Evolutionary conservation across 805 yeast genomes (phyloP), one percentile per base, ranked within the genome.

Genomic region (Starmerella tilneyi): DNA sequence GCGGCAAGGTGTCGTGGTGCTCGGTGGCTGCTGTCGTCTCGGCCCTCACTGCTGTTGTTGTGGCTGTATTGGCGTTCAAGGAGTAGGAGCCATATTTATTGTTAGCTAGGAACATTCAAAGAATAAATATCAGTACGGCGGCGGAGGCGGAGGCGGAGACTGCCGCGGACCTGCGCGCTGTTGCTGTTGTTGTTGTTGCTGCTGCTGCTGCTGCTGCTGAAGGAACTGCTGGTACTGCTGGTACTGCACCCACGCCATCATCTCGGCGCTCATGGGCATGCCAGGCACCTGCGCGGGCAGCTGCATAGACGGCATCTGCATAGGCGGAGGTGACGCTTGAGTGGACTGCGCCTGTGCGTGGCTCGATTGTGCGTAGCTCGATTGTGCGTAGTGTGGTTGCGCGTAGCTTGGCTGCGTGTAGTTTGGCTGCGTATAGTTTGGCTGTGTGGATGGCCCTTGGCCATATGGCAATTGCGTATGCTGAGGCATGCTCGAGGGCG

Each of bases 221-320:
- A 43, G 44, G 30, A 40, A 28, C 28, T 47, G 51, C 29, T 43
- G 43, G 41, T 39, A 43, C 31, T 43, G 45, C 30, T 47, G 52
- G 11, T 16, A 41, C 20, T 32, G 41, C 12, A 28, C 32, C 26
- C 32, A 28, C 12, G 30, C 32, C 43, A 40, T 40, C 43, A 40
- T 40, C 15, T 32, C 32, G 22, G 41, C 31, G 15, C 16, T 36
- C 41, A 36, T 26, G 22, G 41, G 41, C 36, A 41, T 41, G 12
- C 39, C 35, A 9, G 46, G 46, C 11, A 43, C 27, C 30, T 35
- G 42, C 23, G 41, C 30, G 17, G 37, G 39, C 43, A 20, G 22
- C 27, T 44, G 36, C 1, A 27, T 20, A 9, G 16, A 9, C 21
- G 40, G 27, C 11, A 12, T 12, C 6, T 12, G 35, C 22, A 31